A percentile compares a stretch with the other conserved stretches of the same genome.
Evolutionary conservation across 768 basidiomycete genomes (phyloP).

Genomic region (Lentinus tigrinus): DNA sequence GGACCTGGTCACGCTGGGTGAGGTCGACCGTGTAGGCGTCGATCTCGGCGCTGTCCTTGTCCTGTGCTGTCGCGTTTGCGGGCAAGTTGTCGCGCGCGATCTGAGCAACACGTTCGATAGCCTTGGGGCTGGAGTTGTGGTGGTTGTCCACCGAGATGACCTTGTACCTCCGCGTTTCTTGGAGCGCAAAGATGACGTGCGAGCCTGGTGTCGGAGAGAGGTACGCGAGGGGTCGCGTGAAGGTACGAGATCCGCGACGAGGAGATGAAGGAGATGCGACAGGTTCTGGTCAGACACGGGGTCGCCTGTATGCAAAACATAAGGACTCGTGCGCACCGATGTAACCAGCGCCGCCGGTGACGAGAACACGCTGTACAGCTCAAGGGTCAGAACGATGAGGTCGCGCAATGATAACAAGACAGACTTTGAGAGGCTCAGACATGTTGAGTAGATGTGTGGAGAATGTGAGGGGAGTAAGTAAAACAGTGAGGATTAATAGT

Average conservation of each 20-base stretch:
- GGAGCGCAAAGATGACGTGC: slow-evolving; percentile 85
- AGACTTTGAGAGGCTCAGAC: slow-evolving; percentile 22
- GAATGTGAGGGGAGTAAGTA: slow-evolving; percentile 21
- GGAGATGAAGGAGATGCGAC: not conserved
- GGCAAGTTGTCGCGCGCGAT: slow-evolving; percentile 77
- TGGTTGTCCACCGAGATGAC: slow-evolving; percentile 95
- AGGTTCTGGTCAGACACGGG: not conserved
- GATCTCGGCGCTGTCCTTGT: slow-evolving; percentile 71
- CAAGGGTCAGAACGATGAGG: not conserved
- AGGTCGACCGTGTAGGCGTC: slow-evolving; percentile 74
- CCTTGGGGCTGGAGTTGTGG: slow-evolving; percentile 82
- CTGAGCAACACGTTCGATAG: slow-evolving; percentile 74
- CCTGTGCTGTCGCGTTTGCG: slow-evolving; percentile 58
- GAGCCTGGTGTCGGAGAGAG: slow-evolving; percentile 58
- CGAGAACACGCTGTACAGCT: slow-evolving; percentile 52
- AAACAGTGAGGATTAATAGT: not conserved
- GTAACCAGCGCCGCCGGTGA: slow-evolving; percentile 86
- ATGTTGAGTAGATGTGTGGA: not conserved
- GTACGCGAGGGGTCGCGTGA: slow-evolving; percentile 15
- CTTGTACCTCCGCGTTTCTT: slow-evolving; percentile 86
- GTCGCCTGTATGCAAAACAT: not conserved
- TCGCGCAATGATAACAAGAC: not conserved
- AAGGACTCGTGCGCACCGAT: slow-evolving; percentile 55
- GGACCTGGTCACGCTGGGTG: slow-evolving; percentile 67
- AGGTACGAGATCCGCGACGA: not conserved